Base-by-base conservation (phyloP, 805 yeast species). In the Novakomyces olei region DNA sequence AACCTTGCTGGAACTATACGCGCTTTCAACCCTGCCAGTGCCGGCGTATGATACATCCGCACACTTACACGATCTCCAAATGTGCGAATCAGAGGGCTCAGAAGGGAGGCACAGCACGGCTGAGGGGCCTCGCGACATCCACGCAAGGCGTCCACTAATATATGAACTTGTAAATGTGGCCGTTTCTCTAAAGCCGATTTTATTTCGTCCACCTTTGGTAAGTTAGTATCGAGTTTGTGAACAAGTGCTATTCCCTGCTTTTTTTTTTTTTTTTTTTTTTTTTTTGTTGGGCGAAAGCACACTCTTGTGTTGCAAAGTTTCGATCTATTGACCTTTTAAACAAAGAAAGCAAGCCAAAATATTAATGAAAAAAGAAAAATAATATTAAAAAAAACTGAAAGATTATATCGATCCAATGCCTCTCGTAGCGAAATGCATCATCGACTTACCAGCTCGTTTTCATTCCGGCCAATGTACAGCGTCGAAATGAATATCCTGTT, bases 91-190 rank as follows among this genome's bases (percentile, higher is more conserved):
- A 88, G 56, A 2, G 67, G 61, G 1, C 77, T 67, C 30, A 88
- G 55, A 20, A 83, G 55, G 24, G 76, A 63, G 0, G 94, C 94
- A 10, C 91, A 69, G 29, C 81, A 74, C 31, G 61, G 55, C 4
- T 64, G 54, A 0, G 98, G 96, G 1, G 81, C 72, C 45, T 88
- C 98, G 41, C 98, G 65, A 0, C 96, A 85, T 0, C 94, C 93
- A 42, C 98, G 55, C 30, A 88, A 60, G 8, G 83, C 92, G 52
- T 88, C 98, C 4, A 83, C 63, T 33, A 88, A 57, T 17, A 88
- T 69, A 37, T 65, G 66, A 1, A 88, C 76, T 41, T 66, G 62
- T 37, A 88, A 58, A 16, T 67, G 54, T 2, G 71, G 65, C 38
- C 77, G 79, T 2, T 47, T 44, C 1, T 46, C 43, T 41, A 88